Evolutionary conservation across 129 eudicot genomes (phyloP).

Genomic region (Flaveria linearis): DNA sequence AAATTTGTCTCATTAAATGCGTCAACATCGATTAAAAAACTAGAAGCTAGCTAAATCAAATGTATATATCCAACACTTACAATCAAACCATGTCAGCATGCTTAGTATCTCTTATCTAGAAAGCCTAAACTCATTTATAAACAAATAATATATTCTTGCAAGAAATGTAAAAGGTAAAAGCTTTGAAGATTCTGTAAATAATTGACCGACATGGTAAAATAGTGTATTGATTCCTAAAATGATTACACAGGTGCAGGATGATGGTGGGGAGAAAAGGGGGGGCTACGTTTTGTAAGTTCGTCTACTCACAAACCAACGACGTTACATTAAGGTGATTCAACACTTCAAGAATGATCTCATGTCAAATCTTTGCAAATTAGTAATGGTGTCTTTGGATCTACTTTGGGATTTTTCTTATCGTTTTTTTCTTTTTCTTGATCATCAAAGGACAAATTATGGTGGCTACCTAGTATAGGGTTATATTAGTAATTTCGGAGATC

Average conservation of each 20-base stretch:
- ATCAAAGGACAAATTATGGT: conserved; percentile 24
- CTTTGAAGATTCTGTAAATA: conserved; percentile 20
- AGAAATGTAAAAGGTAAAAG: conserved; percentile 4
- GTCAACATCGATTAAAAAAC: neutral
- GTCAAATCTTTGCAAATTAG: conserved; percentile 34
- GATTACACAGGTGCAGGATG: conserved; percentile 27
- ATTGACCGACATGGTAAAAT: neutral
- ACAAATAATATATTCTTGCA: neutral
- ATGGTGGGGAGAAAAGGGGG: conserved; percentile 11
- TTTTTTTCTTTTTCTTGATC: neutral
- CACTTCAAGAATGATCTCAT: conserved; percentile 38
- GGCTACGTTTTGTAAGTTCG: conserved; percentile 28
- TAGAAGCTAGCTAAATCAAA: neutral
- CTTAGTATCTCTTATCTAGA: neutral
- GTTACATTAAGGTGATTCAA: conserved; percentile 27
- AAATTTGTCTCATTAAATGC: neutral
- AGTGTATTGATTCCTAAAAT: too few species aligned
- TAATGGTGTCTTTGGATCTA: conserved; percentile 35
- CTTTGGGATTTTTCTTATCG: conserved; percentile 25
- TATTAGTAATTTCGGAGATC: conserved; percentile 22
- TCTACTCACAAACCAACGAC: conserved; percentile 31
- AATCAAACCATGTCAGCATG: neutral
- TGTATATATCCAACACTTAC: neutral
- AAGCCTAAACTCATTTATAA: neutral
- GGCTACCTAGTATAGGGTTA: conserved; percentile 14